Evolutionary conservation across 179 eudicot genomes (phyloP), one percentile per base, ranked within the genome.

Genomic region (Heliamphora pulchella): DNA sequence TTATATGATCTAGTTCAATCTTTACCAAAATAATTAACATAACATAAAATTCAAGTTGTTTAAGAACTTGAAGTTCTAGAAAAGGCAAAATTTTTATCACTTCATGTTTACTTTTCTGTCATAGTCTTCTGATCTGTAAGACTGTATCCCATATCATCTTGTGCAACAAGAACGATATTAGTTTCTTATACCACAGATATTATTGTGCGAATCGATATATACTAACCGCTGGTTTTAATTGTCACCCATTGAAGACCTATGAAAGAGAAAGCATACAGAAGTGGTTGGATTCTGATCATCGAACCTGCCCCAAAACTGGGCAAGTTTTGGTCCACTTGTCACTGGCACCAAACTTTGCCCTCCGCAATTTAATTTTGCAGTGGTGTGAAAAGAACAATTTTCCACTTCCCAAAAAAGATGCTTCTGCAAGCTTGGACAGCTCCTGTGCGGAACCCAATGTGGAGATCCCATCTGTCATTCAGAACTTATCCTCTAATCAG

Each of bases 281-380:
- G 66, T 92, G 98, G 98, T 78, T 92, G 72, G 96, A 90, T 81
- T 86, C 91, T 0, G 79, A 86, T 79, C 89, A 84, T 8, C 83
- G 78, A 48, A 92, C 97, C 47, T 92, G 97, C 75, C 98, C 98
- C 9, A 92, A 94, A 84, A 86, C 88, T 0, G 95, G 98, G 9
- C 95, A 91, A 86, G 80, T 82, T 64, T 71, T 94, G 66, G 57
- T 86, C 9, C 95, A 91, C 81, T 62, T 86, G 71, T 87, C 90
- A 8, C 41, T 89, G 66, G 94, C 90, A 7, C 91, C 95, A 81
- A 94, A 94, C 82, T 87, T 89, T 66, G 98, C 98, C 20, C 87
- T 94, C 17, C 88, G 86, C 85, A 91, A 89, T 84, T 76, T 92
- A 8, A 91, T 93, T 61, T 31, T 80, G 46, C 93, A 89, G 81